Evolutionary conservation across 2,329 filamentous ascomycete genomes (phyloP).

Genomic region (Diplodia intermedia): DNA sequence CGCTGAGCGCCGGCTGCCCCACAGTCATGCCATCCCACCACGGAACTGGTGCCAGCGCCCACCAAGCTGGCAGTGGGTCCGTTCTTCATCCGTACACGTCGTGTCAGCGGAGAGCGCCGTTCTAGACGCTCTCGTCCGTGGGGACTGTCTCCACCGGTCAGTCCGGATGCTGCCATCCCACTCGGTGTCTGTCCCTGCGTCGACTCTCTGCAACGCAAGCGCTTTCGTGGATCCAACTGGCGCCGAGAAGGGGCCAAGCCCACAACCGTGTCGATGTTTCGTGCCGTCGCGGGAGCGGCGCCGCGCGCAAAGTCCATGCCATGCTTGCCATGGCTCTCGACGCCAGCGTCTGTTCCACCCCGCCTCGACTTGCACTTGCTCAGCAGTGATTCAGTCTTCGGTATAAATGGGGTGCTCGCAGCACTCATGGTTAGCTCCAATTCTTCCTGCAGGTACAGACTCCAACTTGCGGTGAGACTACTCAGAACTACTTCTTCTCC

Average conservation of each 20-base stretch:
- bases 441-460: conserved; percentile 21
- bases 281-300: conserved; percentile 11
- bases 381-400: conserved; percentile 2
- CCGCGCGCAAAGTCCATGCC: conserved; percentile 7
- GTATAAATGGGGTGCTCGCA: conserved; percentile 23
- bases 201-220: conserved; percentile 16
- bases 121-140: conserved; percentile 25
- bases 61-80: conserved; percentile 28
- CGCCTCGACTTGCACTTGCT: conserved; percentile 6
- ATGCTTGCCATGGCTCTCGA: conserved; percentile 4
- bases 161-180: conserved; percentile 22
- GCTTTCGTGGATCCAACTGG: conserved; percentile 28
- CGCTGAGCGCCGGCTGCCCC: conserved; percentile 16
- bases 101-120: conserved; percentile 26
- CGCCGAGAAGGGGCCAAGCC: conserved; percentile 13
- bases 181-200: conserved; percentile 14
- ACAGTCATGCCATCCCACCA: conserved; percentile 25
- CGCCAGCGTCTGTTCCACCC: background rate
- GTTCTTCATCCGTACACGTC: conserved; percentile 17
- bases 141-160: conserved; percentile 22
- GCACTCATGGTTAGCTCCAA: conserved; percentile 23
- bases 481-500: conserved; percentile 19
- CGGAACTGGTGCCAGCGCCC: background rate
- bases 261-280: conserved; percentile 21
- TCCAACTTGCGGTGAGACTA: conserved; percentile 28